Evolutionary conservation across 495 filamentous ascomycete species (phyloP).

Genomic region (Rusavskia elegans): DNA sequence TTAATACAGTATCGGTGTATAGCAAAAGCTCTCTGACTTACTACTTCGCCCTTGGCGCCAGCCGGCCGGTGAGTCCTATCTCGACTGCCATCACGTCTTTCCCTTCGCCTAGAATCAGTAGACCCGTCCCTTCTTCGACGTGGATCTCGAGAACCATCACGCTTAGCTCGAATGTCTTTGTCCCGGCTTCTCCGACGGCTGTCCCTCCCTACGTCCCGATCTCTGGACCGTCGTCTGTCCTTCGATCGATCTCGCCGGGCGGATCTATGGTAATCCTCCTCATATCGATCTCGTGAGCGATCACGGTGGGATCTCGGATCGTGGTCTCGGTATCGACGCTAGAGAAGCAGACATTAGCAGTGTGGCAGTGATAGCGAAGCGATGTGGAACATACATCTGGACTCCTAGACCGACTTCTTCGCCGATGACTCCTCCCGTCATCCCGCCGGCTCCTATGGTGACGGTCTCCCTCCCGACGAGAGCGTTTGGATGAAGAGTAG

Average conservation of each 20-base stretch:
- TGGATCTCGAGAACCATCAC: constrained; percentile 65
- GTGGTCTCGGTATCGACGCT: constrained; percentile 48
- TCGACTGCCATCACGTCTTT: constrained; percentile 50
- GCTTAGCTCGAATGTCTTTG: constrained; percentile 56
- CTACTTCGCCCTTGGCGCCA: constrained; percentile 34
- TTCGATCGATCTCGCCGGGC: constrained; percentile 46
- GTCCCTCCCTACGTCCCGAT: constrained; percentile 42
- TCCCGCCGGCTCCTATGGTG: constrained; percentile 50
- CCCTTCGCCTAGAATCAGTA: constrained; percentile 56
- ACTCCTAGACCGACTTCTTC: constrained; percentile 53
- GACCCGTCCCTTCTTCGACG: constrained; percentile 59
- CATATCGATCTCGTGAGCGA: constrained; percentile 56
- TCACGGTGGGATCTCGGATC: constrained; percentile 55
- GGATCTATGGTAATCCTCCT: constrained; percentile 50
- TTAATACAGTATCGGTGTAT: constrained; percentile 1
- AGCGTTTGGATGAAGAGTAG: constrained; percentile 55
- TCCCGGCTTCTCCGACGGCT: constrained; percentile 54
- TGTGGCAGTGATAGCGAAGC: background rate
- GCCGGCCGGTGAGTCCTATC: constrained; percentile 31
- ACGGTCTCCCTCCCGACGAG: constrained; percentile 62
- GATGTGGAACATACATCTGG: constrained; percentile 40
- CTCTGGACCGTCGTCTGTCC: constrained; percentile 44
- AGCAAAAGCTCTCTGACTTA: constrained; percentile 18
- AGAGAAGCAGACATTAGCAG: constrained; percentile 2
- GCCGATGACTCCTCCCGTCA: constrained; percentile 41